Evolutionary conservation across 768 basidiomycete species (phyloP).

Genomic region (Ramaria sp.): DNA sequence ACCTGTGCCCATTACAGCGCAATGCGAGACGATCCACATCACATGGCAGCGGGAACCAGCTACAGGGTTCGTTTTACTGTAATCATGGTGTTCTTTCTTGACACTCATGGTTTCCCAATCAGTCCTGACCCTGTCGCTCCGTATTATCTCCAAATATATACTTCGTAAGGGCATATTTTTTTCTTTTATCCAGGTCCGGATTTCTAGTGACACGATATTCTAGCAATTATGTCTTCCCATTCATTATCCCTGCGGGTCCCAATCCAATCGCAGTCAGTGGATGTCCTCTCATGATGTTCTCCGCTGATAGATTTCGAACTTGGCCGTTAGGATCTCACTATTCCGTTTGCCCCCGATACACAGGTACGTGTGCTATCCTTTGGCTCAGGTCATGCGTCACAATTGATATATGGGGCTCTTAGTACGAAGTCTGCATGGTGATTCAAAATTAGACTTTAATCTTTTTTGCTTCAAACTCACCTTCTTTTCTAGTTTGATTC

Average conservation of each 20-base stretch:
- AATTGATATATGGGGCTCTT: conserved; percentile 2
- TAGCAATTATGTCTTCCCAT: conserved; percentile 40
- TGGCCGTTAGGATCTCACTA: conserved; percentile 50
- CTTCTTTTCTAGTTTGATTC: conserved; percentile 35
- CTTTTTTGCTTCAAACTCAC: neutral
- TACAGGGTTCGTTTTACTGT: conserved; percentile 16
- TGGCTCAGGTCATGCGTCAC: neutral
- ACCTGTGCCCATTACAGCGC: conserved; percentile 22
- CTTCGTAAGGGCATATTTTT: conserved; percentile 33
- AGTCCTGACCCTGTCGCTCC: conserved; percentile 48
- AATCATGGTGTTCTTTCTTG: neutral
- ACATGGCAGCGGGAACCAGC: conserved; percentile 19
- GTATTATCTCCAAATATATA: conserved; percentile 50
- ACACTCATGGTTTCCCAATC: neutral
- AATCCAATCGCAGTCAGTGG: conserved; percentile 36
- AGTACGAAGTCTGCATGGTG: conserved; percentile 66
- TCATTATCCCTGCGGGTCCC: conserved; percentile 38
- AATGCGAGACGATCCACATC: conserved; percentile 23
- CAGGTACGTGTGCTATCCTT: conserved; percentile 25
- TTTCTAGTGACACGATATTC: neutral
- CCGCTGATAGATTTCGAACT: conserved; percentile 6
- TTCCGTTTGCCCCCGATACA: conserved; percentile 50
- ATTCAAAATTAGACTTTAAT: neutral
- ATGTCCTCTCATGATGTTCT: neutral
- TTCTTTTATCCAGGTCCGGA: neutral